These are phyloP conservation scores for Rutstroemia sp. DNA, from an alignment of 2,329 filamentous ascomycete species.

Conservation along the genomic window DNA sequence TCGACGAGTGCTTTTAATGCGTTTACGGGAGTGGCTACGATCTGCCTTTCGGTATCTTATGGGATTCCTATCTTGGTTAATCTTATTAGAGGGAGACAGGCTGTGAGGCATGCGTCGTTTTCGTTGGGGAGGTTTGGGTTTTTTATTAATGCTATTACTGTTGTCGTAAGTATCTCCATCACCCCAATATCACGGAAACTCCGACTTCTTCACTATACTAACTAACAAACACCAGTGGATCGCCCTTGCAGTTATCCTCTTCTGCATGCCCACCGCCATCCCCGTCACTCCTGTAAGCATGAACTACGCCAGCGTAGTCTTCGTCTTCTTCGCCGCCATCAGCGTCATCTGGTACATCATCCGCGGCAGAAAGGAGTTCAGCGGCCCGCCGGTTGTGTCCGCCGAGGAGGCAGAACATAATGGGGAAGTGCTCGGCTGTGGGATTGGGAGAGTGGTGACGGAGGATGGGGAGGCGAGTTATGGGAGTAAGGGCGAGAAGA, in stretches of 20 bases:
- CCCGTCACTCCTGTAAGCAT: slow-evolving; percentile 49
- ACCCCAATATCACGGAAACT: no score
- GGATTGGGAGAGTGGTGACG: slow-evolving; percentile 19
- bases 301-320: slow-evolving; percentile 63
- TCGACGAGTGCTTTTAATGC: slow-evolving; percentile 70
- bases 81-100: slow-evolving; percentile 56
- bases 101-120: slow-evolving; percentile 58
- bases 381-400: slow-evolving; percentile 39
- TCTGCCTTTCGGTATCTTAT: slow-evolving; percentile 69
- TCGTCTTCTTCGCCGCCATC: slow-evolving; percentile 53
- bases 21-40: slow-evolving; percentile 74
- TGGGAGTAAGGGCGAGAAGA: slow-evolving; percentile 9
- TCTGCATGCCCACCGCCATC: slow-evolving; percentile 65
- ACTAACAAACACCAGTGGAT: slow-evolving; percentile 47
- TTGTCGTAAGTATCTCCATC: slow-evolving; percentile 34
- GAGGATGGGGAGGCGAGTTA: slow-evolving; percentile 5
- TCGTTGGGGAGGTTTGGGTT: slow-evolving; percentile 63
- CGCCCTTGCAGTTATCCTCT: slow-evolving; percentile 59
- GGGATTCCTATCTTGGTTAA: slow-evolving; percentile 68
- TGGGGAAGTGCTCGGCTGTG: slow-evolving; percentile 18
- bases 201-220: no score
- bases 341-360: slow-evolving; percentile 56
- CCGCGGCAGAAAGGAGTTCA: slow-evolving; percentile 56
- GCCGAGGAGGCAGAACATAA: slow-evolving; percentile 21
- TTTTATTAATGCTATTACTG: slow-evolving; percentile 57